Evolutionary conservation across 495 filamentous ascomycete species (phyloP).

Genomic region (Aspergillus hancockii): DNA sequence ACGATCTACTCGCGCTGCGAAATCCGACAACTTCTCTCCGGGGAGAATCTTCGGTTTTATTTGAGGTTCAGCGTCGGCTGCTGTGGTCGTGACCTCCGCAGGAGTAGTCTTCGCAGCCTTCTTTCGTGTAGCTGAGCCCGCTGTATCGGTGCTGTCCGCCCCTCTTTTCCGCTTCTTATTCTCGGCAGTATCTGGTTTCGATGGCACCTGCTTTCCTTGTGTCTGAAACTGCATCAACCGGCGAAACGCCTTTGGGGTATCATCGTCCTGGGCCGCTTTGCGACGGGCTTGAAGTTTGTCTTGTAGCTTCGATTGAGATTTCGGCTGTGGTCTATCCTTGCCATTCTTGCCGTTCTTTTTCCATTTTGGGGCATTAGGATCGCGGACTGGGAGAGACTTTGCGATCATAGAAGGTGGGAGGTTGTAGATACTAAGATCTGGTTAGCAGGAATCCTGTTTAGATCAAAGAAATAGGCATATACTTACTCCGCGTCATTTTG

Average conservation of each 20-base stretch:
- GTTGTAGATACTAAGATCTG: slow-evolving; percentile 56
- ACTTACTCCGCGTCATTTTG: slow-evolving; percentile 48
- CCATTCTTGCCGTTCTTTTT: slow-evolving; percentile 18
- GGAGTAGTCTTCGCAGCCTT: slow-evolving; percentile 17
- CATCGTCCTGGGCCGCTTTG: slow-evolving; percentile 57
- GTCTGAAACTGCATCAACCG: slow-evolving; percentile 72
- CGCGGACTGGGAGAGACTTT: slow-evolving; percentile 63
- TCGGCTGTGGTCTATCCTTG: slow-evolving; percentile 28
- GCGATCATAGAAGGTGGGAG: slow-evolving; percentile 73
- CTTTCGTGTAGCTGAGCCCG: slow-evolving; percentile 11
- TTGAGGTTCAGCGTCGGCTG: slow-evolving; percentile 4
- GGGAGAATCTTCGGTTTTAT: slow-evolving; percentile 67
- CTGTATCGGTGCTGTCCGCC: slow-evolving; percentile 12
- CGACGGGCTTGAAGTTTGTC: slow-evolving; percentile 38
- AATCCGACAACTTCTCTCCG: slow-evolving; percentile 80
- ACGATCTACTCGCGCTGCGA: slow-evolving; percentile 81
- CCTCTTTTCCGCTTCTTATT: slow-evolving; percentile 52
- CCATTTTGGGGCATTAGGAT: slow-evolving; percentile 25
- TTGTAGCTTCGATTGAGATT: slow-evolving; percentile 20
- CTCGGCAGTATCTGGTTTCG: slow-evolving; percentile 70
- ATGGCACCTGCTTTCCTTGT: slow-evolving; percentile 53
- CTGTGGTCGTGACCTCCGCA: slow-evolving; percentile 10
- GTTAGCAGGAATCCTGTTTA: background rate
- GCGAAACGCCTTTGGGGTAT: slow-evolving; percentile 83
- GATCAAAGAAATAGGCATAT: background rate